These are phyloP conservation scores for Boletus pseudopeckii DNA, from an alignment of 768 basidiomycete species.

Conservation along the genomic window DNA sequence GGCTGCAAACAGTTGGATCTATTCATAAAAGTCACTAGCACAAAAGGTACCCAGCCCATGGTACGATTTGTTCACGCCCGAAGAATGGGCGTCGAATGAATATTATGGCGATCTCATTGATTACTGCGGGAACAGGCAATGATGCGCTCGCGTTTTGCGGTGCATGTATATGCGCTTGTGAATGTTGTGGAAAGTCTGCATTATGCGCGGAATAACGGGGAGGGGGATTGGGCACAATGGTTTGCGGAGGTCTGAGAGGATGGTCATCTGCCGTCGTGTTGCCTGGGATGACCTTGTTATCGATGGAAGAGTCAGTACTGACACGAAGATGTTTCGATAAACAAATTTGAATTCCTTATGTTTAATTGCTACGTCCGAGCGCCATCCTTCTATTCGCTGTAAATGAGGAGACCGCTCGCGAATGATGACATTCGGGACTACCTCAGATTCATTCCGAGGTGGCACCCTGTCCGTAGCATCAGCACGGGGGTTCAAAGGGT, in stretches of 20 bases:
- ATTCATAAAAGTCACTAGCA: slow-evolving; percentile 23
- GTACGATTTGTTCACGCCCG: slow-evolving; percentile 58
- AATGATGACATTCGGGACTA: no score
- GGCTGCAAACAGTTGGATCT: no score
- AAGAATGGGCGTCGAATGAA: slow-evolving; percentile 63
- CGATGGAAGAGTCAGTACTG: not conserved
- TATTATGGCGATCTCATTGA: slow-evolving; percentile 68
- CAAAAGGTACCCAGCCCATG: slow-evolving; percentile 51
- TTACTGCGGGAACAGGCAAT: slow-evolving; percentile 74
- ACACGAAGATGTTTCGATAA: not conserved
- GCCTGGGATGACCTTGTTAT: no score
- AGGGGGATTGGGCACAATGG: slow-evolving; percentile 67
- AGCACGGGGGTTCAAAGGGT: no score
- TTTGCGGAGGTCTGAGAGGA: slow-evolving; percentile 19
- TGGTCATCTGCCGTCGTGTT: not conserved
- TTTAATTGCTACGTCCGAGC: not conserved
- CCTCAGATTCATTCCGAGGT: no score
- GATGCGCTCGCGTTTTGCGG: slow-evolving; percentile 62
- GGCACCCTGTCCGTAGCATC: no score
- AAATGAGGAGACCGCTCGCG: no score
- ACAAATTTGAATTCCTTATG: not conserved
- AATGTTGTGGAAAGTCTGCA: slow-evolving; percentile 64
- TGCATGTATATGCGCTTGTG: slow-evolving; percentile 58
- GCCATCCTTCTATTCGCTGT: no score
- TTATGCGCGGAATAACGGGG: slow-evolving; percentile 63